A percentile compares a stretch with the other conserved stretches of the same genome.
These are phyloP conservation scores for Lactuca sativa DNA, from an alignment of 129 eudicot species.

Conservation along the genomic window DNA sequence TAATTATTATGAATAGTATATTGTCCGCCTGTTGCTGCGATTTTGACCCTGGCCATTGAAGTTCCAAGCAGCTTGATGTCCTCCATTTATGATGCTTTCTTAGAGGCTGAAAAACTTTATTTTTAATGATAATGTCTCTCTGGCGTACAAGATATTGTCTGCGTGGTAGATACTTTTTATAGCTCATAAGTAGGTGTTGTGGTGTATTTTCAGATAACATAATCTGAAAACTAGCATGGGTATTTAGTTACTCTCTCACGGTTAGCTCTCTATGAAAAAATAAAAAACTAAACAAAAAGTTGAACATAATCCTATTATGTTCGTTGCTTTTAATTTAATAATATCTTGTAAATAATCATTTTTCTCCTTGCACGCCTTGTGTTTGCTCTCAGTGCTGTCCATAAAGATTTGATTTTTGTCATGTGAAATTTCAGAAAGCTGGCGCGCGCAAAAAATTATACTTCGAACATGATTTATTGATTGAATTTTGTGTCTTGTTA, in stretches of 20 bases:
- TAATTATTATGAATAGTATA: conserved; percentile 32
- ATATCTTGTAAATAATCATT: conserved; percentile 21
- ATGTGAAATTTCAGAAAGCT: conserved; percentile 11
- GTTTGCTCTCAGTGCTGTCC: conserved; percentile 18
- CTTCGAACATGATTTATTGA: conserved; percentile 11
- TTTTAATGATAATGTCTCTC: conserved; percentile 19
- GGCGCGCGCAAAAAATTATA: conserved; percentile 1
- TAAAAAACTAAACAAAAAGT: not conserved
- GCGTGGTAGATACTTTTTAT: not conserved
- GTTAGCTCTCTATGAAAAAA: not conserved
- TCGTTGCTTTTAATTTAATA: conserved; percentile 4
- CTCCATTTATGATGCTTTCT: conserved; percentile 16
- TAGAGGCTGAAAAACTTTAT: conserved; percentile 13
- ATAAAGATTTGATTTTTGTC: conserved; percentile 12
- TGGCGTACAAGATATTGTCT: conserved; percentile 18
- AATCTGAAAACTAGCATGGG: not conserved
- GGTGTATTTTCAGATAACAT: not conserved
- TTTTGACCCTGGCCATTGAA: conserved; percentile 15
- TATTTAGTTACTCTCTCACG: conserved; percentile 13
- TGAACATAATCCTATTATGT: not conserved
- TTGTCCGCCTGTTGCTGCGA: conserved; percentile 21
- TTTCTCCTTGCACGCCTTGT: conserved; percentile 30
- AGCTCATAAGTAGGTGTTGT: conserved; percentile 12
- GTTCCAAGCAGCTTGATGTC: conserved; percentile 18
- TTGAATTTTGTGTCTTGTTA: not conserved